Conservation (phyloP, 1,139 yeast species). For the Geotrichum restrictum region DNA sequence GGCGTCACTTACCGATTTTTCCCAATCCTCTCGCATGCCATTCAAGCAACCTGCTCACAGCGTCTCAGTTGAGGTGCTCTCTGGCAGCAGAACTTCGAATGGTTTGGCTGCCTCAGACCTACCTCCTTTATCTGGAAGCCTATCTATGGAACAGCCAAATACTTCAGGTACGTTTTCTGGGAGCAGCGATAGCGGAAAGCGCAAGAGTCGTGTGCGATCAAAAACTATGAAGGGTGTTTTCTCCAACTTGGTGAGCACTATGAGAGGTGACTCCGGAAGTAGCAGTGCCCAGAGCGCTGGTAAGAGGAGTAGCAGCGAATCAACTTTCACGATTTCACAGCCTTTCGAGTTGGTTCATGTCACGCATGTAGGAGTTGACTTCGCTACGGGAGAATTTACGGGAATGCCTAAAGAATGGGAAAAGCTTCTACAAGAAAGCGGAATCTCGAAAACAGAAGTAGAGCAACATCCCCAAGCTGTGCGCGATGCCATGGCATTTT, state of each 20-base stretch:
- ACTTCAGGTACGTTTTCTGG: constrained; percentile 11
- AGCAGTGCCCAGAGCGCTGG: constrained; percentile 8
- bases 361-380: constrained; percentile 87
- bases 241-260: constrained; percentile 47
- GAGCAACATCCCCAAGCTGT: constrained; percentile 91
- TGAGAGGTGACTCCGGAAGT: constrained; percentile 33
- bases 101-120: constrained; percentile 16
- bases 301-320: constrained; percentile 28
- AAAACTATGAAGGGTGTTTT: constrained; percentile 51
- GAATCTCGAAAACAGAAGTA: constrained; percentile 80
- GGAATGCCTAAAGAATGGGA: constrained; percentile 96
- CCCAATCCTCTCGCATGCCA: constrained; percentile 13
- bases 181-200: constrained; percentile 22
- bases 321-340: constrained; percentile 66
- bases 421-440: constrained; percentile 71
- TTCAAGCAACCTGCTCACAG: constrained; percentile 11
- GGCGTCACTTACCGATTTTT: constrained; percentile 11
- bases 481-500: constrained; percentile 85
- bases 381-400: constrained; percentile 77
- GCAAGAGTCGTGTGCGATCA: constrained; percentile 28
- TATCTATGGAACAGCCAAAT: constrained; percentile 12
- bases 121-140: constrained; percentile 16
- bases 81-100: constrained; percentile 13
- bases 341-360: constrained; percentile 90
- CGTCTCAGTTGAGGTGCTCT: constrained; percentile 14